phyloP scores from a whole-genome alignment of 495 filamentous ascomycete species.

The Aspergillus taichungensis region DNA sequence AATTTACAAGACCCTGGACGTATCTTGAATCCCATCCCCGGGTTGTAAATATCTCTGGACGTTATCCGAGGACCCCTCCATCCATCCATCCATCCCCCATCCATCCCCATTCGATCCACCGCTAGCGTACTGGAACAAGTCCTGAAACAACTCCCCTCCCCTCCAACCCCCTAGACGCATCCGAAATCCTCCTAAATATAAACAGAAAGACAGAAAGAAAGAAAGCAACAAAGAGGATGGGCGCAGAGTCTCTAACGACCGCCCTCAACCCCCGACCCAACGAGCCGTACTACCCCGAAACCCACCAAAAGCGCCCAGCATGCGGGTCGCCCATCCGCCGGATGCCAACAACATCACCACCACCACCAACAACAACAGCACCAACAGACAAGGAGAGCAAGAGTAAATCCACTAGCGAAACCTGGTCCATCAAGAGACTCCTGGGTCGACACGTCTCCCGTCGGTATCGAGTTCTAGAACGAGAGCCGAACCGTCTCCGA shows the following conservation, averaged over 20 bases:
- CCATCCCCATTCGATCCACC: too few relatives aligned
- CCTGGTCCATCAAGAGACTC: conserved; percentile 35
- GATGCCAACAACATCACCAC: conserved; percentile 3
- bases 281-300: background rate
- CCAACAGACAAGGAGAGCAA: background rate
- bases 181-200: background rate
- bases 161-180: too few relatives aligned
- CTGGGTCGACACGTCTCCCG: conserved; percentile 28
- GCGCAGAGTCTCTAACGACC: conserved; percentile 20
- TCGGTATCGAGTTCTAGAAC: conserved; percentile 33
- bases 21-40: too few relatives aligned
- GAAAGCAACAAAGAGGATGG: conserved; percentile 15
- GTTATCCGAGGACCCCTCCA: too few relatives aligned
- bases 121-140: too few relatives aligned
- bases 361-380: conserved; percentile 3
- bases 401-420: conserved; percentile 5
- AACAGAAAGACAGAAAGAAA: background rate
- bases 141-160: too few relatives aligned
- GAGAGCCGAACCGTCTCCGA: conserved; percentile 36
- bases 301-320: conserved; percentile 1
- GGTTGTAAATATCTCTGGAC: too few relatives aligned
- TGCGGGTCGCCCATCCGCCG: conserved; percentile 6
- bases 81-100: too few relatives aligned
- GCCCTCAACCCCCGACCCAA: conserved; percentile 4
- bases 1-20: too few relatives aligned